Conservation (phyloP, 352 stramenopile genomes). For the Phytophthora quininea region DNA sequence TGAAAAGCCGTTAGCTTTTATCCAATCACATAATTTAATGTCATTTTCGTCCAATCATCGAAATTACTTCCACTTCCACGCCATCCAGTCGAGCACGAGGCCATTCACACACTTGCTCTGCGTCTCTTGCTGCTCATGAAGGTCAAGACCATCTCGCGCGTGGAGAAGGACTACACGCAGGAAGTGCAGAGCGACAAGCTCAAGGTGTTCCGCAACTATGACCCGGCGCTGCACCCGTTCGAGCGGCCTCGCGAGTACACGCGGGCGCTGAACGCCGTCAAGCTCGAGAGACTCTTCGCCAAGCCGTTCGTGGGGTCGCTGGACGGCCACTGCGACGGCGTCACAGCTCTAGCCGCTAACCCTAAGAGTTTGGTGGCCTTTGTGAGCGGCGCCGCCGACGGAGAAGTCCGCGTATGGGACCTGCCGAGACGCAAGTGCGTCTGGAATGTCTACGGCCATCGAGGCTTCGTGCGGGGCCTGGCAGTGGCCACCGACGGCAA, state of each 20-base stretch:
- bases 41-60: slow-evolving; percentile 23
- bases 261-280: slow-evolving; percentile 96
- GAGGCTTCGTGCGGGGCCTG: slow-evolving; percentile 93
- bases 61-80: slow-evolving; percentile 13
- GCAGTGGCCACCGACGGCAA: slow-evolving; percentile 77
- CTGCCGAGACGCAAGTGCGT: slow-evolving; percentile 94
- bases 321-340: slow-evolving; percentile 96
- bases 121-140: slow-evolving; percentile 89
- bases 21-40: too few species aligned
- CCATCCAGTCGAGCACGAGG: slow-evolving; percentile 35
- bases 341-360: slow-evolving; percentile 93
- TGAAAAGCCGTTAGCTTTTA: slow-evolving; percentile 15
- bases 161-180: slow-evolving; percentile 94
- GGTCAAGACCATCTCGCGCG: slow-evolving; percentile 98
- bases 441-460: slow-evolving; percentile 93
- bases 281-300: slow-evolving; percentile 99
- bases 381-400: slow-evolving; percentile 90
- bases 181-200: slow-evolving; percentile 93
- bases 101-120: slow-evolving; percentile 12
- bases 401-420: slow-evolving; percentile 98
- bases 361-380: slow-evolving; percentile 91
- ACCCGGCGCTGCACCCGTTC: slow-evolving; percentile 95
- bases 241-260: slow-evolving; percentile 95
- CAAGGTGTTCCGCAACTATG: slow-evolving; percentile 97
- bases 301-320: slow-evolving; percentile 98